Base-by-base conservation (phyloP, 495 filamentous ascomycete species). In the Podospora anserina region DNA sequence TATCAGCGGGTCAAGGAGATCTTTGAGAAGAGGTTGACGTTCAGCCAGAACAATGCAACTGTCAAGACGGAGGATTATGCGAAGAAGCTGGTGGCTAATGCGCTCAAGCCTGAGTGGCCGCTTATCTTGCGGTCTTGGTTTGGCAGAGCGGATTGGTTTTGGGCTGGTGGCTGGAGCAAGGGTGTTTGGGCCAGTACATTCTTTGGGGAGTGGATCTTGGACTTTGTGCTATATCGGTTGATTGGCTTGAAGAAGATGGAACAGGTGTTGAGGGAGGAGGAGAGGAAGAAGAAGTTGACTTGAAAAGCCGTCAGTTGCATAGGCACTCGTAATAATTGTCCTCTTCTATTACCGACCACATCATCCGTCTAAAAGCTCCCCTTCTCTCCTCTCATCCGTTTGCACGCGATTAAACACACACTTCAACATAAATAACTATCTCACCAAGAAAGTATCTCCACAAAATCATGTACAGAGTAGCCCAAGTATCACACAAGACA, bases 91-190 rank as follows among this genome's bases (percentile, higher is more conserved):
- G 80, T 83, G 2, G 28, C 39, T 11, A 71, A 71, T 18, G 82
- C 81, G 26, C 70, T 86, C 13, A 67, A 66, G 53, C 67, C 72
- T 0, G 81, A 80, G 69, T 64, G 70, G 16, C 79, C 82, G 4
- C 20, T 69, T 54, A 65, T 80, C 30, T 23, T 83, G 30, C 67
- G 81, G 3, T 57, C 68, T 18, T 82, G 79, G 80, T 74, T 84
- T 18, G 82, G 82, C 1, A 64, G 82, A 18, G 78, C 82, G 6
- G 82, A 83, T 66, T 84, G 82, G 78, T 82, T 83, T 64, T 83
- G 81, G 81, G 76, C 71, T 0, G 82, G 82, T 2, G 82, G 82
- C 0, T 61, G 74, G 71, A 71, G 82, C 3, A 57, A 28, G 0
- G 0, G 61, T n/a, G 74, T 71, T 4, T 83, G 81, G 81, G 2